Base-by-base conservation (phyloP, 176 grass and related monocot species). In the maize (Zea mays) region DNA sequence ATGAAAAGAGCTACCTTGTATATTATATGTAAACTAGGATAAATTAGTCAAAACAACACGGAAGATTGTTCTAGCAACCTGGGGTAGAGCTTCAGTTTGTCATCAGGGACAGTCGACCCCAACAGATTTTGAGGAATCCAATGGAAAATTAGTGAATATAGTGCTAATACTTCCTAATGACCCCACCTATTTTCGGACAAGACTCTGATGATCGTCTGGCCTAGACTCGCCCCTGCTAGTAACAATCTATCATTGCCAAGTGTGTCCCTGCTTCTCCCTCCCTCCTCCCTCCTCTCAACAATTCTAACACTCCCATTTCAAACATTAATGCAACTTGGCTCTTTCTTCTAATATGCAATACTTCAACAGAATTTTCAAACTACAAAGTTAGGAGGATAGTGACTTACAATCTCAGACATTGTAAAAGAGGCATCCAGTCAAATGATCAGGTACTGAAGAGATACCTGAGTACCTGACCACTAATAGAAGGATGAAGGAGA, bases 11-110 rank as follows among this genome's bases (percentile, higher is more conserved):
- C 12, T 44, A 64, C 20, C 27, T 63, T 47, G 36, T 21, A 62
- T 0, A 81, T 56, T 67, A 55, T 65, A 47, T 42, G 48, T 51
- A 66, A 7, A 69, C 40, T 5, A 49, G 65, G 15, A 77, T 27
- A 1, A 76, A 37, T 49, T 34, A 86, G 34, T 63, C 65, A 55
- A 38, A 52, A 83, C 40, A 83, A 68, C 6, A 51, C 10, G 43
- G 36, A 79, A 37, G 5, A 62, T 38, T 57, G n/a, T 57, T 56
- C 17, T 56, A 55, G 15, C 2, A 39, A 39, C 38, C 48, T 15
- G 46, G 46, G 46, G 13, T 50, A 50, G 48, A 52, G 50, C 5
- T 52, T 6, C 14, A 51, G 1, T 51, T 51, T 51, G 49, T 16
- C 13, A 16, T 4, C 14, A 1, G 50, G 50, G 49, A 15, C 49